These are phyloP conservation scores for Hippophae gyantsensis DNA, from an alignment of 306 rosid genomes.

Conservation along the genomic window DNA sequence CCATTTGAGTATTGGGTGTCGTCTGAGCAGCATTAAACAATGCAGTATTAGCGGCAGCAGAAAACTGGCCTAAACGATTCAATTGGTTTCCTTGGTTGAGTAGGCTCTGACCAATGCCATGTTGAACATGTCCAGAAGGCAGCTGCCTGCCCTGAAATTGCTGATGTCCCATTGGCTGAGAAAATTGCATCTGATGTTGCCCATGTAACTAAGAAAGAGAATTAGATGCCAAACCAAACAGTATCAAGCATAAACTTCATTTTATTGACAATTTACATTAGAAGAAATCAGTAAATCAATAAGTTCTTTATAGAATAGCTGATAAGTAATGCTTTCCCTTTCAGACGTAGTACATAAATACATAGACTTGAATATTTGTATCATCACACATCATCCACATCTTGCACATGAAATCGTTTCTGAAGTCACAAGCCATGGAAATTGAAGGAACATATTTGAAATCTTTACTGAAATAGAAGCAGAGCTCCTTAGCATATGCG, in stretches of 20 bases:
- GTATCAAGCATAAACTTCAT: not conserved
- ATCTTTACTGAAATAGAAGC: too few relatives aligned
- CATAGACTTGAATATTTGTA: too few relatives aligned
- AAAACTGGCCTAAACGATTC: constrained; percentile 73
- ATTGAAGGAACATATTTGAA: too few relatives aligned
- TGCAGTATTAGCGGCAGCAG: constrained; percentile 72
- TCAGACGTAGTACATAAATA: too few relatives aligned
- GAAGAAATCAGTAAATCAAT: too few relatives aligned
- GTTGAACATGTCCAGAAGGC: constrained; percentile 75
- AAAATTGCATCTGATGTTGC: constrained; percentile 87
- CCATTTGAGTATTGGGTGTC: constrained; percentile 80
- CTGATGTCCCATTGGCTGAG: constrained; percentile 77
- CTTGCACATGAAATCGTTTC: too few relatives aligned
- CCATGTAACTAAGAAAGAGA: constrained; percentile 57
- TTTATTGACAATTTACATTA: not conserved
- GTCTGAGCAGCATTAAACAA: constrained; percentile 84
- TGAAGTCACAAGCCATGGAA: too few relatives aligned
- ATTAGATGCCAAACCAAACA: constrained; percentile 11
- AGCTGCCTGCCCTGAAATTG: constrained; percentile 90
- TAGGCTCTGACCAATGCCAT: constrained; percentile 79
- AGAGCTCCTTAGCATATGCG: too few relatives aligned
- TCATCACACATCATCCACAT: too few relatives aligned
- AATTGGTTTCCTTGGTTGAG: constrained; percentile 90
- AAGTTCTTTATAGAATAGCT: too few relatives aligned
- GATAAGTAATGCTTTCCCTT: too few relatives aligned